Percentiles rank a stretch among this genome's conserved stretches.
These are phyloP conservation scores for Teratosphaeria gauchensis DNA, from an alignment of 2,329 filamentous ascomycete species.

Conservation along the genomic window DNA sequence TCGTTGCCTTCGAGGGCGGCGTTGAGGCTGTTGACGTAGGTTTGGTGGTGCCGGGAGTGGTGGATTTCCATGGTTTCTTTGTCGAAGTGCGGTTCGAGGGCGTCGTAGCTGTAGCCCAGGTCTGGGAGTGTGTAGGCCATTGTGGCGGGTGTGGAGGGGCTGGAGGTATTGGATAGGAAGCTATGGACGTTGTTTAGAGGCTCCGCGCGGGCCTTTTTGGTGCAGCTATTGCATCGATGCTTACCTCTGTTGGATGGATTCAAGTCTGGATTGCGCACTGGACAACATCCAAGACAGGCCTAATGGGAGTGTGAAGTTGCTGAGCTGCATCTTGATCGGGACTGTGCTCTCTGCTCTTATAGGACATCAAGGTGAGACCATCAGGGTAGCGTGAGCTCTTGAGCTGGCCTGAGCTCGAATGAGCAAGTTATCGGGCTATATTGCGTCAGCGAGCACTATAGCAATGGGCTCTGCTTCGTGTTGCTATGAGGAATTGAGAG, in stretches of 20 bases:
- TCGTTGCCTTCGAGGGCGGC: slow-evolving; percentile 50
- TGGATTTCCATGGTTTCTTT: slow-evolving; percentile 74
- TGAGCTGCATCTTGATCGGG: slow-evolving; percentile 14
- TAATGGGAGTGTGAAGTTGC: slow-evolving; percentile 17
- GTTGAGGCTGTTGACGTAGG: slow-evolving; percentile 70
- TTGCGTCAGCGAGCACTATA: not conserved
- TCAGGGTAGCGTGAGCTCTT: slow-evolving; percentile 1
- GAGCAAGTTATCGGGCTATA: not conserved
- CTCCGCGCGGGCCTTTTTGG: not conserved
- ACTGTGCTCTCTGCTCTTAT: not conserved
- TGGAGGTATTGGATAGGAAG: slow-evolving; percentile 4
- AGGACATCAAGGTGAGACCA: slow-evolving; percentile 3
- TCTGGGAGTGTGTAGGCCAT: slow-evolving; percentile 21
- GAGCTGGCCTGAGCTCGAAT: not conserved
- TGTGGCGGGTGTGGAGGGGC: slow-evolving; percentile 1
- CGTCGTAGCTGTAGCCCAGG: slow-evolving; percentile 37
- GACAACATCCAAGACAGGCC: slow-evolving; percentile 18
- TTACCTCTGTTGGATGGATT: slow-evolving; percentile 14
- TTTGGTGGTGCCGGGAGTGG: slow-evolving; percentile 68
- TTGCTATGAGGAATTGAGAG: not conserved
- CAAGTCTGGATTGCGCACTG: slow-evolving; percentile 17
- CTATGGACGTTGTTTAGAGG: slow-evolving; percentile 4
- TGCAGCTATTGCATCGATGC: not conserved
- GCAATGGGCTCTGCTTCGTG: not conserved
- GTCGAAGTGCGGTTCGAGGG: slow-evolving; percentile 64